A percentile compares a stretch with the other conserved stretches of the same genome.
Evolutionary conservation across 441 rosid species (phyloP).

Genomic region (Gossypium gossypioides): DNA sequence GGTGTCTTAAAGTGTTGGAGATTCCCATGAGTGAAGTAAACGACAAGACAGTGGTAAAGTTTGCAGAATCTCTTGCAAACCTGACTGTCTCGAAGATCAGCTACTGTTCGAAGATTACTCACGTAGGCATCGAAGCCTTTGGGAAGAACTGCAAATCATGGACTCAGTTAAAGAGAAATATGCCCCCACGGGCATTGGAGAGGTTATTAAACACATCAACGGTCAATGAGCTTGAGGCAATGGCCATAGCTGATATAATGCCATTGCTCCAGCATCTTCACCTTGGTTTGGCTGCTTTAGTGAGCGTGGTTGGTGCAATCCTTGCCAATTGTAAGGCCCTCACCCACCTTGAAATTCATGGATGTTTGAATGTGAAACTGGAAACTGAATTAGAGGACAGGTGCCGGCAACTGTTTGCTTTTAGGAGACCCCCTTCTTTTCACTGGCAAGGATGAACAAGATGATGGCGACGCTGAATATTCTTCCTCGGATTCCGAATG

Average conservation of each 20-base stretch:
- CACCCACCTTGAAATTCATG: constrained; percentile 9
- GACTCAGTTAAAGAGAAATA: constrained; percentile 5
- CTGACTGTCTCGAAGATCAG: not conserved
- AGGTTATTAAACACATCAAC: not conserved
- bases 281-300: not conserved
- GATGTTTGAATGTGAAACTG: not conserved
- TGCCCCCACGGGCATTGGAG: not conserved
- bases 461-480: not conserved
- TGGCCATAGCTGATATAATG: constrained; percentile 1
- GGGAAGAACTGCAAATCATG: constrained; percentile 9
- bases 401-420: not conserved
- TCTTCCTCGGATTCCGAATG: not conserved
- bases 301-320: not conserved
- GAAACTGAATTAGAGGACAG: too few species aligned
- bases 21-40: constrained; percentile 6
- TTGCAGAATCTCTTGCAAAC: constrained; percentile 1
- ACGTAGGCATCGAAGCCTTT: not conserved
- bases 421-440: not conserved
- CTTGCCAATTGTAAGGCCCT: not conserved
- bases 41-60: constrained; percentile 6
- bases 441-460: not conserved
- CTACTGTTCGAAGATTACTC: constrained; percentile 3
- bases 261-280: constrained; percentile 7
- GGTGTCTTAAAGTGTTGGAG: constrained; percentile 5
- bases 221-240: not conserved